These are phyloP conservation scores for Thalassiosira hispida DNA, from an alignment of 352 stramenopile genomes.

Conservation along the genomic window DNA sequence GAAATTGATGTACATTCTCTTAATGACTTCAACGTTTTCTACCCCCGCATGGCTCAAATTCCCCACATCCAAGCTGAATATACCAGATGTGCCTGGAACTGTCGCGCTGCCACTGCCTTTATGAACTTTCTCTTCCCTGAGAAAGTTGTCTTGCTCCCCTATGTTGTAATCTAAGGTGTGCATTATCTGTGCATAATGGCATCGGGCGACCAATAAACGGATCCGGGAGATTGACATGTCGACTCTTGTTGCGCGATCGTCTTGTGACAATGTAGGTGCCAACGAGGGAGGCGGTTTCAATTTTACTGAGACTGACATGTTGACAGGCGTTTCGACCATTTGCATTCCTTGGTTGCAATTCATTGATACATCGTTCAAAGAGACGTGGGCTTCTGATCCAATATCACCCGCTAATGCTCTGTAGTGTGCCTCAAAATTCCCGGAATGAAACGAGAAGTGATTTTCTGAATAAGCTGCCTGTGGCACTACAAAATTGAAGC, in stretches of 20 bases:
- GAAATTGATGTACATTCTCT: constrained; percentile 77
- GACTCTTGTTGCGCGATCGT: constrained; percentile 81
- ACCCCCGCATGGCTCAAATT: constrained; percentile 82
- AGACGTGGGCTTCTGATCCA: constrained; percentile 64
- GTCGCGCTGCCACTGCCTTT: constrained; percentile 16
- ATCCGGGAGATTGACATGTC: constrained; percentile 73
- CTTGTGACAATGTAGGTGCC: constrained; percentile 61
- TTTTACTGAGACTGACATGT: constrained; percentile 64
- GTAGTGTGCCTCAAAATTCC: constrained; percentile 71
- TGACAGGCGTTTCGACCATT: constrained; percentile 73
- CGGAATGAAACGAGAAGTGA: constrained; percentile 69
- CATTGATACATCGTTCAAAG: constrained; percentile 72
- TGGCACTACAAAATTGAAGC: constrained; percentile 81
- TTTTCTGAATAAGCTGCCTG: constrained; percentile 72
- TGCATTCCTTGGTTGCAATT: constrained; percentile 53
- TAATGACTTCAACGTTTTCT: constrained; percentile 65
- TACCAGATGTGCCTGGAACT: not conserved
- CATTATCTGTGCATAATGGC: constrained; percentile 82
- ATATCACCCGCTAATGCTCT: constrained; percentile 60
- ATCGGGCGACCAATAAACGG: constrained; percentile 65
- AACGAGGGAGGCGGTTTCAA: constrained; percentile 65
- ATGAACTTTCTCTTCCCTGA: constrained; percentile 43
- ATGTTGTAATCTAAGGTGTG: constrained; percentile 80
- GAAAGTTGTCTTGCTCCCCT: constrained; percentile 63
- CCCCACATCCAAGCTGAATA: constrained; percentile 49